A percentile compares a stretch with the other conserved stretches of the same genome.
phyloP scores from a whole-genome alignment of 805 yeast genomes.

The Starmerella geochares region DNA sequence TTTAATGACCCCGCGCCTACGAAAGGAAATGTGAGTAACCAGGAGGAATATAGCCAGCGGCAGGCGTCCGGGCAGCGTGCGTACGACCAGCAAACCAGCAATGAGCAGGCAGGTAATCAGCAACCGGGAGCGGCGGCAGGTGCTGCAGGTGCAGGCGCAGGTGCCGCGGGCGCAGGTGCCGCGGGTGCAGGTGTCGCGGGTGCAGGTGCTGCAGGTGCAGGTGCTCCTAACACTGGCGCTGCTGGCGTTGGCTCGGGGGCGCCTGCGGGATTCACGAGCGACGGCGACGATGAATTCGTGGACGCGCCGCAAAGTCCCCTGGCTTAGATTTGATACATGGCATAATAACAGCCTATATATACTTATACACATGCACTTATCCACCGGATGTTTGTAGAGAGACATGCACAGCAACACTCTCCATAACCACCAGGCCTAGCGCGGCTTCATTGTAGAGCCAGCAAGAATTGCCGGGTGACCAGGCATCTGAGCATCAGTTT shows the following conservation, averaged over 20 bases:
- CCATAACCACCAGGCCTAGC: no score
- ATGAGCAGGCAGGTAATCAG: background rate
- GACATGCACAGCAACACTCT: no score
- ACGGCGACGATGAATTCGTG: slow-evolving; percentile 21
- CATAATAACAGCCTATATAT: background rate
- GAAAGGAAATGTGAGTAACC: slow-evolving; percentile 34
- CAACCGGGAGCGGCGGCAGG: background rate
- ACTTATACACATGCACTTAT: background rate
- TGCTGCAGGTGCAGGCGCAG: slow-evolving; percentile 1
- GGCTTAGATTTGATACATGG: background rate
- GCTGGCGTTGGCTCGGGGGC: background rate
- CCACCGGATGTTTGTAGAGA: no score
- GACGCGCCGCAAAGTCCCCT: slow-evolving; percentile 19
- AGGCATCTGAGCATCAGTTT: slow-evolving; percentile 9
- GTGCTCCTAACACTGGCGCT: background rate
- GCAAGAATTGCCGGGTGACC: slow-evolving; percentile 22
- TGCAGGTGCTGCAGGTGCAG: background rate
- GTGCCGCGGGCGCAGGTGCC: slow-evolving; percentile 6
- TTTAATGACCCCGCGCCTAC: slow-evolving; percentile 60
- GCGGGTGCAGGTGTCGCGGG: slow-evolving; percentile 3
- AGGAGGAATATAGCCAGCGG: background rate
- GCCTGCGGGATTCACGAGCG: background rate
- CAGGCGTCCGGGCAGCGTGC: background rate
- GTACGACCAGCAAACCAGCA: background rate
- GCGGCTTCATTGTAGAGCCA: background rate